Evolutionary conservation across 1,284 basidiomycete species (phyloP), one percentile per base, ranked within the genome.

Genomic region (Rhodotorula sp.): DNA sequence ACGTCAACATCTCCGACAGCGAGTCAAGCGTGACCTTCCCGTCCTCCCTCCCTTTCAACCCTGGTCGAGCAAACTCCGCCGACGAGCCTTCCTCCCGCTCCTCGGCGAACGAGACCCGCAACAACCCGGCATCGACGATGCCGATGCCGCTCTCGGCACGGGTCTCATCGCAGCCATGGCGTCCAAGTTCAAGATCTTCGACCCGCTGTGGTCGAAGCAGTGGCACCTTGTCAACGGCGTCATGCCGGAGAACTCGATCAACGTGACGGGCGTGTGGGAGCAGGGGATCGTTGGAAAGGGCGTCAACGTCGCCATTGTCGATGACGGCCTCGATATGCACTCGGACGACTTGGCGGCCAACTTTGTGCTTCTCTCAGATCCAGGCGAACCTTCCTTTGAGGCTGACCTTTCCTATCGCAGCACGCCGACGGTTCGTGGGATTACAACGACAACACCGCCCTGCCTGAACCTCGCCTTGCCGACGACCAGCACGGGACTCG

Each of bases 401-500:
- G 11, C 39, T 44, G 13, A n/a, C 34, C 13, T 32, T 10, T 47
- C 15, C 58, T 10, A 44, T 15, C 30, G 27, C 76, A 96, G 92
- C 92, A 90, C 78, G 87, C 90, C 15, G 88, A 87, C 53, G 89
- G 94, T 67, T 98, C 94, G 0, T 93, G 94, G 80, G 95, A 99
- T 81, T 99, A 94, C 81, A 99, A 99, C 80, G 92, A 96, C 78
- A 93, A 99, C 79, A 88, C 87, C 47, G 84, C 87, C 15, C 83
- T 97, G 17, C 96, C 96, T 7, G 89, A 89, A 53, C 96, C 96
- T 0, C 86, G 89, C 62, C 86, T 96, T 57, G 85, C 85, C 32
- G 94, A 99, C 76, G 96, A 99, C 78, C 91, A 92, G 79, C 96
- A 99, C 79, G 96, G 96, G 24, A 99, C 96, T 0, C 89, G 96